Evolutionary conservation across 306 rosid species (phyloP), one percentile per base, ranked within the genome.

Genomic region (Pterocarpus macrocarpus): DNA sequence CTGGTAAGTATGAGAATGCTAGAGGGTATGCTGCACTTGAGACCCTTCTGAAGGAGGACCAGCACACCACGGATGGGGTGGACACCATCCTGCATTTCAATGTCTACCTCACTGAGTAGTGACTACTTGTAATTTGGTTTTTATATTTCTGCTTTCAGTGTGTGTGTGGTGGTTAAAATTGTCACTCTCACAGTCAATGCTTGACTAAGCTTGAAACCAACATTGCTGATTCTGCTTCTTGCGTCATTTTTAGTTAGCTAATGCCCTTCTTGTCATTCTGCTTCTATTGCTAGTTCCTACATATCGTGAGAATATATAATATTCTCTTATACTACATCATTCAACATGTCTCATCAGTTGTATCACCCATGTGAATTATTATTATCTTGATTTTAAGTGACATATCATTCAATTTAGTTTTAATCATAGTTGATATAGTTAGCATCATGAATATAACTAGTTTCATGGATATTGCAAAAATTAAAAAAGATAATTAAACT

Each of bases 1-100:
- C 94, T 0, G 98, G 97, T 2, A 92, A 89, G 88, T 92, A 87
- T 44, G 97, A 89, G 88, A 89, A 89, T 81, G 96, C 92, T 0
- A 85, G 77, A 62, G 98, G 98, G 28, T 90, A 90, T 70, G 93
- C 91, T 12, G 69, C 83, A 33, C 81, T 94, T 36, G 96, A 92
- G 81, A 90, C 91, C 6, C 94, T 92, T 52, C 90, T 71, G 1
- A 83, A 71, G 77, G 93, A 81, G 64, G 90, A 90, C 59, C 94
- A 90, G 84, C 90, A 92, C 83, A 83, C 87, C 12, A 89, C 97
- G 0, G 90, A 92, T 59, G 97, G 94, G 3, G 91, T 82, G 11
- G 97, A 92, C 73, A 87, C 90, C 15, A 87, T 92, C 28, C 76
- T 92, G 85, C 87, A 89, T 43, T 82, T 90, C 81, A 86, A 76